Evolutionary conservation across 78 protist genomes (phyloP).

Genomic region (Cavenderia fasciculata): DNA sequence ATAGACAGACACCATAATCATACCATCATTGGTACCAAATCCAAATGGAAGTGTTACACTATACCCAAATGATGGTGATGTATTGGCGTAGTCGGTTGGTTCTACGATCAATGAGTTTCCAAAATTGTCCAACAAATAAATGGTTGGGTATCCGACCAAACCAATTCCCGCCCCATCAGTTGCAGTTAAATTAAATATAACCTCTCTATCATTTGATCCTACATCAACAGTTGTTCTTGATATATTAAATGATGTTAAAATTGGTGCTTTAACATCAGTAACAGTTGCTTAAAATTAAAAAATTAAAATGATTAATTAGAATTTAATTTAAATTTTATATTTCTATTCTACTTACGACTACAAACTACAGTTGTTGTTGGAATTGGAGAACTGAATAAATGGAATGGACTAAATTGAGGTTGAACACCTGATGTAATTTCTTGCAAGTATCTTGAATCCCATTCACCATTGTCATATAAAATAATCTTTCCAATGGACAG

Average conservation of each 20-base stretch:
- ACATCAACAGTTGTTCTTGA: not conserved
- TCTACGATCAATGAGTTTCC: not conserved
- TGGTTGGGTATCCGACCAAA: not conserved
- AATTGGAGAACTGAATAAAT: not conserved
- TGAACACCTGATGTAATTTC: not conserved
- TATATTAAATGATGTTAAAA: not conserved
- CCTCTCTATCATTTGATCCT: not conserved
- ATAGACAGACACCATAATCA: slow-evolving; percentile 4
- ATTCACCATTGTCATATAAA: not conserved
- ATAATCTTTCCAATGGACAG: not conserved
- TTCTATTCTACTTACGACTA: not conserved
- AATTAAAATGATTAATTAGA: not conserved
- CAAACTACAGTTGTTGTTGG: not conserved
- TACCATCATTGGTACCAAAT: not conserved
- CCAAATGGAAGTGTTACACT: not conserved
- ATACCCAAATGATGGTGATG: not conserved
- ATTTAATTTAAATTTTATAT: not conserved
- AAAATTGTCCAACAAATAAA: not conserved
- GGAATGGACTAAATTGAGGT: not conserved
- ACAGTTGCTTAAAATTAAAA: not conserved
- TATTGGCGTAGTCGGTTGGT: not conserved
- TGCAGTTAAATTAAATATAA: not conserved
- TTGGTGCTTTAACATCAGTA: not conserved
- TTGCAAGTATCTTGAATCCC: not conserved
- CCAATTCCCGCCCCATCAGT: not conserved